Percentiles rank a stretch among this genome's conserved stretches.
These are phyloP conservation scores for Phytopythium ostracodes DNA, from an alignment of 352 stramenopile genomes.

Conservation along the genomic window DNA sequence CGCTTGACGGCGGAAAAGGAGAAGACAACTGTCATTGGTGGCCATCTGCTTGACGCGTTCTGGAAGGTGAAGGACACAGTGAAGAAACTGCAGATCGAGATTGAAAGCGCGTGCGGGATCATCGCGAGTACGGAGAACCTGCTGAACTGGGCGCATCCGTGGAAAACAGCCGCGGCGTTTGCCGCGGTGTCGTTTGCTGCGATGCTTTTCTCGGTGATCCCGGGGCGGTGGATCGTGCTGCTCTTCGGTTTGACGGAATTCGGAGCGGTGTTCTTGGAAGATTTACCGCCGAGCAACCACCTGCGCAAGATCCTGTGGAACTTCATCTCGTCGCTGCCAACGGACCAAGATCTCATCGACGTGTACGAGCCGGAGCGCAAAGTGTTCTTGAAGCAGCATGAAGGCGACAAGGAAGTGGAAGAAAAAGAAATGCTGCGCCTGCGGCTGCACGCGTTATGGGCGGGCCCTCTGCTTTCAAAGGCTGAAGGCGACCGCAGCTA, in stretches of 20 bases:
- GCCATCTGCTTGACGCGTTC: slow-evolving; percentile 70
- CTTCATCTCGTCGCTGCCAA: slow-evolving; percentile 74
- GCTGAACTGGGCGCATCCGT: slow-evolving; percentile 86
- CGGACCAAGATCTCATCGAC: slow-evolving; percentile 75
- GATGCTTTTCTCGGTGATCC: slow-evolving; percentile 64
- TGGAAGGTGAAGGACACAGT: slow-evolving; percentile 86
- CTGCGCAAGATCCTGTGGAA: slow-evolving; percentile 78
- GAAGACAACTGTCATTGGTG: slow-evolving; percentile 57
- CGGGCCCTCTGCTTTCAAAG: slow-evolving; percentile 55
- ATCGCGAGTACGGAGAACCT: slow-evolving; percentile 76
- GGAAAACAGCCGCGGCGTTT: slow-evolving; percentile 76
- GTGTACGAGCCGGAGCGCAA: slow-evolving; percentile 63
- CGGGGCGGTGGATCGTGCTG: slow-evolving; percentile 69
- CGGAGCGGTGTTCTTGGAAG: slow-evolving; percentile 67
- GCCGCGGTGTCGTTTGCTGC: slow-evolving; percentile 35
- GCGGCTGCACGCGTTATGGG: slow-evolving; percentile 70
- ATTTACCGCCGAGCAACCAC: slow-evolving; percentile 76
- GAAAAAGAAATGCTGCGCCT: slow-evolving; percentile 40
- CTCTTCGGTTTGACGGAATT: slow-evolving; percentile 77
- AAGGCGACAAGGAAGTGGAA: slow-evolving; percentile 42
- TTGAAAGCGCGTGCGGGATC: slow-evolving; percentile 63
- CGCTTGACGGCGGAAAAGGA: slow-evolving; percentile 61
- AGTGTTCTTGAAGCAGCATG: slow-evolving; percentile 51
- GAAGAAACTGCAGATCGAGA: slow-evolving; percentile 67
- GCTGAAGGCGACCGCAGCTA: slow-evolving; percentile 53